phyloP scores from a whole-genome alignment of 2,329 filamentous ascomycete genomes.

The Parastagonospora nodorum region DNA sequence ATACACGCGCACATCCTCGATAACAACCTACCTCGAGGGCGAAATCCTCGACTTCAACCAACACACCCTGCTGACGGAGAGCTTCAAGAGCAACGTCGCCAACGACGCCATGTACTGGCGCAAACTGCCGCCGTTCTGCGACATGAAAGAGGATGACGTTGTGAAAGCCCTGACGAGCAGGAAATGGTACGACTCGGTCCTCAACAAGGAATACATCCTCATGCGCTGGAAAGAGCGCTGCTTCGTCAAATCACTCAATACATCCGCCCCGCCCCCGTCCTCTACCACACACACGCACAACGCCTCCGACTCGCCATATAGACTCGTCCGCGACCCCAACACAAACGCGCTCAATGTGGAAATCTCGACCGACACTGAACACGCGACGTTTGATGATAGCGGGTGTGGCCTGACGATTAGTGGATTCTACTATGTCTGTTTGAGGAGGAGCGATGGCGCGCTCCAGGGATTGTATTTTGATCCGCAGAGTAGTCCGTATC shows the following conservation, averaged over 20 bases:
- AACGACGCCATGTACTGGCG: constrained; percentile 57
- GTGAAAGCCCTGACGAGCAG: constrained; percentile 51
- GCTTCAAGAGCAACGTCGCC: constrained; percentile 51
- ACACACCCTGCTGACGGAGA: constrained; percentile 58
- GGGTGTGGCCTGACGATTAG: constrained; percentile 57
- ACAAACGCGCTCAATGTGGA: constrained; percentile 20
- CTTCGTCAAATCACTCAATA: constrained; percentile 48
- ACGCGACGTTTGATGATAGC: constrained; percentile 36
- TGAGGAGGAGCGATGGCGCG: constrained; percentile 52
- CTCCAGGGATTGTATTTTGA: constrained; percentile 61
- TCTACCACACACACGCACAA: constrained; percentile 11
- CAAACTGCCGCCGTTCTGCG: constrained; percentile 52
- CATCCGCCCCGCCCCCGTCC: constrained; percentile 18
- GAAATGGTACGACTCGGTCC: constrained; percentile 35
- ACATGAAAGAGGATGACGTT: constrained; percentile 48
- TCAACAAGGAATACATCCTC: constrained; percentile 57
- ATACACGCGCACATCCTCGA: constrained; percentile 50
- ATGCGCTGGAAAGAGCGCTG: constrained; percentile 63
- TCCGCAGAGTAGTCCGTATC: constrained; percentile 59
- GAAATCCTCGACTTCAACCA: constrained; percentile 67
- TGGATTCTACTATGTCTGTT: constrained; percentile 60
- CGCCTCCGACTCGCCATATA: constrained; percentile 14
- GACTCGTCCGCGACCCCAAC: constrained; percentile 18
- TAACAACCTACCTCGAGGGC: constrained; percentile 70
- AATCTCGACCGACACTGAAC: constrained; percentile 10